A percentile compares a stretch with the other conserved stretches of the same genome.
These are phyloP conservation scores for Yarrowia bubula DNA, from an alignment of 805 yeast genomes.

Conservation along the genomic window DNA sequence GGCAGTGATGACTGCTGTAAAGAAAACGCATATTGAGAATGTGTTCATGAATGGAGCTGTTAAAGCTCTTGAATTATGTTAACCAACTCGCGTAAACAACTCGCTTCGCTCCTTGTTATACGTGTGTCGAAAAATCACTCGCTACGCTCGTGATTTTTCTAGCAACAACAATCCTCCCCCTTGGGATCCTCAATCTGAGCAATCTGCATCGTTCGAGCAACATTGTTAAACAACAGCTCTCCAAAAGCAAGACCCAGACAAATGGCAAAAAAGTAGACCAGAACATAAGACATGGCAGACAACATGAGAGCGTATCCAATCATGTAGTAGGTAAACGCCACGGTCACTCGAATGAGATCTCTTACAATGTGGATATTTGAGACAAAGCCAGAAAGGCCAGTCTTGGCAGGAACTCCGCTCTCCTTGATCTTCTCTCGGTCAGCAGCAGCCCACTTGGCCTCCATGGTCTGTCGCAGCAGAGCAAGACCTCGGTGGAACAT, in stretches of 20 bases:
- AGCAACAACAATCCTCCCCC: slow-evolving; percentile 24
- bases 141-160: background rate
- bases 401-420: background rate
- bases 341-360: background rate
- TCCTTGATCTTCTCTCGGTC: background rate
- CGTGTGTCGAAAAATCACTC: too few relatives aligned
- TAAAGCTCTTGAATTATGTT: too few relatives aligned
- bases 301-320: slow-evolving; percentile 25
- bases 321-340: slow-evolving; percentile 22
- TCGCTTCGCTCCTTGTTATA: too few relatives aligned
- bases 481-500: slow-evolving; percentile 26
- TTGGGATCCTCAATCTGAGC: slow-evolving; percentile 17
- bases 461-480: slow-evolving; percentile 21
- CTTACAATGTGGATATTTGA: background rate
- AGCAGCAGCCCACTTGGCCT: slow-evolving; percentile 21
- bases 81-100: too few relatives aligned
- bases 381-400: slow-evolving; percentile 9
- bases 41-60: too few relatives aligned
- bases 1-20: too few relatives aligned
- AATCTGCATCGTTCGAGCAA: slow-evolving; percentile 7
- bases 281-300: slow-evolving; percentile 25
- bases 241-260: slow-evolving; percentile 26
- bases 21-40: too few relatives aligned
- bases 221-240: slow-evolving; percentile 10
- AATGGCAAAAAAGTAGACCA: slow-evolving; percentile 13